These are phyloP conservation scores for Daldinia grandis DNA, from an alignment of 495 filamentous ascomycete species.

Conservation along the genomic window DNA sequence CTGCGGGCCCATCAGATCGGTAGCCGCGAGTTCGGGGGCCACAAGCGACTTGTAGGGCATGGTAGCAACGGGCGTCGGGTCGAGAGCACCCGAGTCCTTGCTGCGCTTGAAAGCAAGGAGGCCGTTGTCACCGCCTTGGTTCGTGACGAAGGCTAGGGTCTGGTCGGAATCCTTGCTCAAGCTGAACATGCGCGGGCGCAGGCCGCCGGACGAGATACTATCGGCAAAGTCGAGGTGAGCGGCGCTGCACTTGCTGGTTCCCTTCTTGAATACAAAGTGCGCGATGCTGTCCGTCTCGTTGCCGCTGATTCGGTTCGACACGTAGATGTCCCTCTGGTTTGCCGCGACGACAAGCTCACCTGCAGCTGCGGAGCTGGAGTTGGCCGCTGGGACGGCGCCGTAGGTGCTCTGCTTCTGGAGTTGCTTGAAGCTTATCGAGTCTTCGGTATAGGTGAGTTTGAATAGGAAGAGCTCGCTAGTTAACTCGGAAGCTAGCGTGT, in stretches of 20 bases:
- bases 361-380: constrained; percentile 38
- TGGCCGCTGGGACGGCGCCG: constrained; percentile 35
- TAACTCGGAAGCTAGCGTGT: constrained; percentile 44
- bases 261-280: constrained; percentile 41
- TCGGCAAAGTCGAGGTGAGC: constrained; percentile 38
- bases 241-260: neutral
- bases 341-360: constrained; percentile 43
- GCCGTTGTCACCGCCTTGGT: constrained; percentile 44
- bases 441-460: constrained; percentile 37
- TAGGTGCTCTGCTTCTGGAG: constrained; percentile 43
- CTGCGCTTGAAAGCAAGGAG: constrained; percentile 41
- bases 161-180: constrained; percentile 35
- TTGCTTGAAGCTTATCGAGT: constrained; percentile 33
- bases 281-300: constrained; percentile 46
- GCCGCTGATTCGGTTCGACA: constrained; percentile 48
- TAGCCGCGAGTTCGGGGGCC: constrained; percentile 23
- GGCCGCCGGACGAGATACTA: constrained; percentile 37
- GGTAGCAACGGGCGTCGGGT: constrained; percentile 32
- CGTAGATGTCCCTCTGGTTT: constrained; percentile 46
- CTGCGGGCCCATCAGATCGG: constrained; percentile 40
- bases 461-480: constrained; percentile 44
- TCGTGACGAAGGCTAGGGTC: constrained; percentile 43
- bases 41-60: constrained; percentile 25
- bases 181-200: constrained; percentile 48
- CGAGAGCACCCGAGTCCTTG: constrained; percentile 22